Conservation (phyloP, 768 basidiomycete genomes). For the Tephrocybe rancida region DNA sequence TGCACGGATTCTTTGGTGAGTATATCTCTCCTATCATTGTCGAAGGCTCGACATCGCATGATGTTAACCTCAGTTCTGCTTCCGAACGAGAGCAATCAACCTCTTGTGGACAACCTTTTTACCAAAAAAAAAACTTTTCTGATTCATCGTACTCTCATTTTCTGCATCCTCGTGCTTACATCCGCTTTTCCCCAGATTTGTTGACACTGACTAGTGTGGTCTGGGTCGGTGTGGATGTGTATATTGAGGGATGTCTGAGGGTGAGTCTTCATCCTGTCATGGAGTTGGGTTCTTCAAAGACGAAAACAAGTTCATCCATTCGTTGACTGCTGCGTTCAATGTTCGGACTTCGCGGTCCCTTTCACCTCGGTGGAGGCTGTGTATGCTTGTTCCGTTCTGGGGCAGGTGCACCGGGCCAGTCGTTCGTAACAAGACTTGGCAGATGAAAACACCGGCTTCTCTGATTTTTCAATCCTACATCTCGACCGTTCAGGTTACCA, state of each 20-base stretch:
- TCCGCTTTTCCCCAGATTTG: constrained; percentile 3
- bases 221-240: not conserved
- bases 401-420: constrained; percentile 36
- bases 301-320: constrained; percentile 88
- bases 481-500: not conserved
- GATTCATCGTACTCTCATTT: constrained; percentile 26
- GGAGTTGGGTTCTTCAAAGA: constrained; percentile 33
- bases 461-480: constrained; percentile 42
- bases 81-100: constrained; percentile 72
- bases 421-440: constrained; percentile 33
- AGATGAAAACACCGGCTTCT: constrained; percentile 69
- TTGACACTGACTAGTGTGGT: not conserved
- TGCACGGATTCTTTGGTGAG: constrained; percentile 22
- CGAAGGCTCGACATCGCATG: constrained; percentile 1
- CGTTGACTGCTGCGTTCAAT: constrained; percentile 59
- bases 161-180: constrained; percentile 20
- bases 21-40: not conserved
- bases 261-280: constrained; percentile 14
- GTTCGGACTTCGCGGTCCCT: constrained; percentile 36
- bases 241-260: not conserved
- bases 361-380: constrained; percentile 33
- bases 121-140: constrained; percentile 62
- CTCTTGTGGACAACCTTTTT: constrained; percentile 72
- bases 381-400: constrained; percentile 52
- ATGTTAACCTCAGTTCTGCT: constrained; percentile 58